Conservation (phyloP, 257 asterid species). For the Gardenia jasminoides region DNA sequence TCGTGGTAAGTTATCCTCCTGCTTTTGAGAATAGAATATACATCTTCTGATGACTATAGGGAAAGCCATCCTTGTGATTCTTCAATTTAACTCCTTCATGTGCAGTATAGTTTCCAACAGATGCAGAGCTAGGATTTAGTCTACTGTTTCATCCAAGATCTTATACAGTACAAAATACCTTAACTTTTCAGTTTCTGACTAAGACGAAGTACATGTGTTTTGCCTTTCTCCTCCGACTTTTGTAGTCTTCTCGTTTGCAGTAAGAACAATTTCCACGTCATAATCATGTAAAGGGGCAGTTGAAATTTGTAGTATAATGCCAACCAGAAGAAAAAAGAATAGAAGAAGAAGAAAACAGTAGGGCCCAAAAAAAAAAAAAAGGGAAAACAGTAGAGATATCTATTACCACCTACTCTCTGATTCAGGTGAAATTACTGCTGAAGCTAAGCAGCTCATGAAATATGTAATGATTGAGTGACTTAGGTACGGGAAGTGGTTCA, state of each 20-base stretch:
- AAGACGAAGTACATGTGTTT: too few species aligned
- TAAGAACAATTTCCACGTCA: background rate
- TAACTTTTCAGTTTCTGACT: background rate
- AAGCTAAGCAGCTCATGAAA: background rate
- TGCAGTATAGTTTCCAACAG: background rate
- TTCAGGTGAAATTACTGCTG: background rate
- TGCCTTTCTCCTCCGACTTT: background rate
- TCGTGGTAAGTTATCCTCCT: constrained; percentile 29
- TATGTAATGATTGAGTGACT: background rate
- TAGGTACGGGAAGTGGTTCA: constrained; percentile 64
- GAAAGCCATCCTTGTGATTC: background rate
- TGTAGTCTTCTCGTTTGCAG: background rate
- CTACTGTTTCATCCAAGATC: background rate
- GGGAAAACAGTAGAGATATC: background rate
- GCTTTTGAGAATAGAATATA: background rate
- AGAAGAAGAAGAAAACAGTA: too few species aligned
- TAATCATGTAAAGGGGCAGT: background rate
- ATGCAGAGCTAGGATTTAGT: background rate
- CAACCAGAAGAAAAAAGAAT: background rate
- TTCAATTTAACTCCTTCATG: too few species aligned
- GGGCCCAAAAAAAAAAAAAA: background rate
- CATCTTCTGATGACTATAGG: background rate
- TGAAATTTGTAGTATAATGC: background rate
- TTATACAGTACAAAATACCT: background rate
- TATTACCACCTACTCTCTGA: background rate